A percentile compares a stretch with the other conserved stretches of the same genome.
Evolutionary conservation across 2,329 filamentous ascomycete species (phyloP).

Genomic region (Trichoderma sp.): DNA sequence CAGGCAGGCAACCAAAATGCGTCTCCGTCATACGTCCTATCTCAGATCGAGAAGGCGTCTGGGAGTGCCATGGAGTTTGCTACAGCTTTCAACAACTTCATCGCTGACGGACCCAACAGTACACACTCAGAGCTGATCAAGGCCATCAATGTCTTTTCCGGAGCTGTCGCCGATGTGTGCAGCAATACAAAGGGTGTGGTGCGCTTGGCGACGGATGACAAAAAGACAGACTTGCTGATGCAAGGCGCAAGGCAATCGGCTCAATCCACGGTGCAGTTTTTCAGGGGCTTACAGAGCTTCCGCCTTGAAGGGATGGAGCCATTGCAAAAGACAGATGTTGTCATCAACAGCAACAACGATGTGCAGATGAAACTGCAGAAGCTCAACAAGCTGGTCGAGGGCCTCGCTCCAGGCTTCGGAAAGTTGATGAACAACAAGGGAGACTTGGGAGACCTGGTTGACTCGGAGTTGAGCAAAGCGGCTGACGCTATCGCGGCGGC

Average conservation of each 20-base stretch:
- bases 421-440: slow-evolving; percentile 77
- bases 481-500: slow-evolving; percentile 94
- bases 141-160: slow-evolving; percentile 84
- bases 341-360: slow-evolving; percentile 96
- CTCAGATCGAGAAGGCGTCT: slow-evolving; percentile 95
- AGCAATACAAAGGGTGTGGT: slow-evolving; percentile 95
- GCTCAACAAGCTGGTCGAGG: slow-evolving; percentile 88
- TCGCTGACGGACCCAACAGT: slow-evolving; percentile 91
- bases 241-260: slow-evolving; percentile 81
- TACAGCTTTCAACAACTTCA: slow-evolving; percentile 97
- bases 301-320: slow-evolving; percentile 86
- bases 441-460: slow-evolving; percentile 89
- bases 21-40: slow-evolving; percentile 88
- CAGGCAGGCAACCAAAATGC: slow-evolving; percentile 98
- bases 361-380: slow-evolving; percentile 92
- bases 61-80: slow-evolving; percentile 95
- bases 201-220: slow-evolving; percentile 90
- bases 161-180: slow-evolving; percentile 87
- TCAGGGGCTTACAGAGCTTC: slow-evolving; percentile 91
- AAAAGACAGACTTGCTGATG: slow-evolving; percentile 83
- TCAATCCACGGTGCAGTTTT: slow-evolving; percentile 85
- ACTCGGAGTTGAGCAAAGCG: slow-evolving; percentile 86
- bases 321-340: slow-evolving; percentile 90
- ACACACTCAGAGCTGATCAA: slow-evolving; percentile 89
- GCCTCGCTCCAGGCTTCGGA: slow-evolving; percentile 81